Evolutionary conservation across 2,329 filamentous ascomycete genomes (phyloP), one percentile per base, ranked within the genome.

Genomic region (Juglanconis sp.): DNA sequence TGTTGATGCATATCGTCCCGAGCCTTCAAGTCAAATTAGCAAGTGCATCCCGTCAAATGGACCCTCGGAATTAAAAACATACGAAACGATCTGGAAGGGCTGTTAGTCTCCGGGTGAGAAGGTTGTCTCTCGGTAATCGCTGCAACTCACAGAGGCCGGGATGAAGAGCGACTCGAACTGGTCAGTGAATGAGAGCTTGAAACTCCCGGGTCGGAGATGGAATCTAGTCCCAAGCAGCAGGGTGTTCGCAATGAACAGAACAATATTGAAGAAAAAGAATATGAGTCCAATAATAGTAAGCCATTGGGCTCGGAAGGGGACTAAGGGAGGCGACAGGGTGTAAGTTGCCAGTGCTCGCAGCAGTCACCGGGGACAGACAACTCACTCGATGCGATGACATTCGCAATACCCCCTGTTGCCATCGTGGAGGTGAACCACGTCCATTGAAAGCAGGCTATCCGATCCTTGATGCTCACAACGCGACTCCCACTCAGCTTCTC

Each of bases 131-230:
- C 1, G 9, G 36, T 15, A n/a, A 32, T n/a, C 1, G n/a, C n/a
- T 42, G 46, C 10, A 8, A 74, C 78, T 71, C 69, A 85, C 82
- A 72, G 80, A 85, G 1, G 90, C 84, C 0, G 90, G 89, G 15
- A 91, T 86, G 70, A 94, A 95, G 0, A 94, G 78, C 9, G 86
- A 89, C 70, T 96, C 91, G 0, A 88, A 87, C 11, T 90, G 90
- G 73, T 94, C 90, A 6, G 86, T 77, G 62, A 95, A 88, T 0
- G 89, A 91, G 13, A 84, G 79, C 60, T 80, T 81, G 69, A 94
- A 91, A 8, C 87, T 90, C 17, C 87, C 84, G 0, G 89, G 89
- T 59, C 87, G 86, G 66, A 84, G 79, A 66, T 82, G 82, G 71
- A 96, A 95, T 24, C 90, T 84, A 9, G 86, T 74, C 9, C 83